Base-by-base conservation (phyloP, 768 basidiomycete genomes). In the Russula sp. region DNA sequence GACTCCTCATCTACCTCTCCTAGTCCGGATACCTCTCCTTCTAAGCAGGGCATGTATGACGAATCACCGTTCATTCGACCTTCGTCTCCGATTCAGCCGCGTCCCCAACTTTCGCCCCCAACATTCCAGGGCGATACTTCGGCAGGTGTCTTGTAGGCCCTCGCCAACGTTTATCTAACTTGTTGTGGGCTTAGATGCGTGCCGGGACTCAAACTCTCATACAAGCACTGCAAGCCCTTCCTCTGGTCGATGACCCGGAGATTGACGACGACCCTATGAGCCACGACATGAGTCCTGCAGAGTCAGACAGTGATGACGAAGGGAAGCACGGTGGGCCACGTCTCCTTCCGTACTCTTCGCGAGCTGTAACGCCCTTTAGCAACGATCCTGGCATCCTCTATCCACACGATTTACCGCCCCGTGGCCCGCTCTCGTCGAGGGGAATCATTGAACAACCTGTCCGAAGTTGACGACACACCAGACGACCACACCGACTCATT, bases 171-270 rank as follows among this genome's bases (percentile, higher is more conserved):
- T 47, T 58, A 25, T 60, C 61, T 53, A 32, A 58, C 59, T 16
- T 46, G 32, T 56, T 42, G 52, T 60, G 61, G 60, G 61, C 65
- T 41, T 69, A 93, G 91, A 88, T 93, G 84, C 86, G 89, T 43
- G 83, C 85, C 29, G 91, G 91, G 16, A 93, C 91, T 3, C 92
- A 93, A 70, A 89, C 91, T 3, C 82, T 93, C 53, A 93, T 93
- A 42, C 91, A 93, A 74, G 91, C 89, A 4, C 77, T 93, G 14
- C 91, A 93, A 68, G 91, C 90, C 2, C 77, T 93, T 45, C 92
- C 91, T 20, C 89, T 86, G 87, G 79, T 81, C 38, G 83, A 85
- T 43, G 81, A 79, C 61, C 78, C 81, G 9, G 87, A 91, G 65
- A 84, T 83, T 59, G 85, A 87, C 36, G 86, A 88, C 43, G 88